Evolutionary conservation across 257 asterid species (phyloP).

Genomic region (Solanum chiquidenum): DNA sequence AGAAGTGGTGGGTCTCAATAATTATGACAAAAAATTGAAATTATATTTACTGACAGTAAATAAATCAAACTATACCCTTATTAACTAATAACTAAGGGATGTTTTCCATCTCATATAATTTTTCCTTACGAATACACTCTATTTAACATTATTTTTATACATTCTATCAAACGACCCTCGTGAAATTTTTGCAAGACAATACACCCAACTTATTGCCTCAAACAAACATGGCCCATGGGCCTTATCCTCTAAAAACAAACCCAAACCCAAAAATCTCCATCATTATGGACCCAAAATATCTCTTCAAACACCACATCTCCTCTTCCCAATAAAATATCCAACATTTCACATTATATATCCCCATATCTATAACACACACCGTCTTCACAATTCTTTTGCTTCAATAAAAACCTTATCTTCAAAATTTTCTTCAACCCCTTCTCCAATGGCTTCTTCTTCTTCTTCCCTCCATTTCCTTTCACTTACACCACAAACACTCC

Average conservation of each 20-base stretch:
- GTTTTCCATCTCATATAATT: no score
- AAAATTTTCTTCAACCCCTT: neutral
- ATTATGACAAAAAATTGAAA: no score
- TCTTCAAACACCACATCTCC: neutral
- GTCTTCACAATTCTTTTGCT: no score
- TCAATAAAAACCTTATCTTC: no score
- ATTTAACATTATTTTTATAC: no score
- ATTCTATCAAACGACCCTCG: rapidly evolving
- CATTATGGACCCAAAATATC: neutral
- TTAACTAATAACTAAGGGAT: no score
- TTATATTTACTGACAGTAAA: no score
- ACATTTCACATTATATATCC: neutral
- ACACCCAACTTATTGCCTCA: neutral
- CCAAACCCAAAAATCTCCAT: neutral
- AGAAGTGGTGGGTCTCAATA: no score
- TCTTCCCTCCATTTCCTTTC: conserved; percentile 38
- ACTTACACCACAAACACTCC: conserved; percentile 48
- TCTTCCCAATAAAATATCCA: neutral
- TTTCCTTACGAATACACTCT: no score
- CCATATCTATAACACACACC: neutral
- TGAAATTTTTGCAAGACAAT: no score
- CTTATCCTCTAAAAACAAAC: neutral
- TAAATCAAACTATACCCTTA: no score
- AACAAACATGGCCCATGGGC: neutral
- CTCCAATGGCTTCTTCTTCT: conserved; percentile 52